phyloP scores from a whole-genome alignment of 2,329 filamentous ascomycete genomes.

The Colletotrichum camelliae region DNA sequence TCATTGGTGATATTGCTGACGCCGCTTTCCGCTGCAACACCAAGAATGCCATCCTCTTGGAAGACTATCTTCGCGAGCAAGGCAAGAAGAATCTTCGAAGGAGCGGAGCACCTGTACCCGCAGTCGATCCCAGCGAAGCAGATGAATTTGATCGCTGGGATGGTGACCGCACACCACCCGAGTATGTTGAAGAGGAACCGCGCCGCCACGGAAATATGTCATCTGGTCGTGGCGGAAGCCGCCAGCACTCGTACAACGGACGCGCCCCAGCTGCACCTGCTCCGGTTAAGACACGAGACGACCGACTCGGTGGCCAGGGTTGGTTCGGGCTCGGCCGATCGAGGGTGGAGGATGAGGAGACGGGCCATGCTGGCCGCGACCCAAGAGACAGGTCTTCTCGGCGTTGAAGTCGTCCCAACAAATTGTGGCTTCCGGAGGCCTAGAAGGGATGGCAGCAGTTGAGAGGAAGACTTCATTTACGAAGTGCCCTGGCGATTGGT shows the following conservation, averaged over 20 bases:
- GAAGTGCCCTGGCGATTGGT: neutral
- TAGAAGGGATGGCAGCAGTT: neutral
- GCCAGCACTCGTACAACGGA: neutral
- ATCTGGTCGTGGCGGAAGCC: neutral
- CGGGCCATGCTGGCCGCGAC: neutral
- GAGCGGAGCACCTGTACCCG: slow-evolving; percentile 51
- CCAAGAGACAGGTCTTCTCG: neutral
- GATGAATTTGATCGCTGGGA: slow-evolving; percentile 51
- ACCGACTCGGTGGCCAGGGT: neutral
- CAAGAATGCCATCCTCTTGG: slow-evolving; percentile 74
- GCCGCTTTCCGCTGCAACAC: slow-evolving; percentile 78
- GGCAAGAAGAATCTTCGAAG: slow-evolving; percentile 62
- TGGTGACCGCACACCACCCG: slow-evolving; percentile 11
- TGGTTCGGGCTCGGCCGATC: slow-evolving; percentile 21
- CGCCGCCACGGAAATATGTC: slow-evolving; percentile 20
- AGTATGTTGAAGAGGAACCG: slow-evolving; percentile 15
- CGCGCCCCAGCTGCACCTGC: slow-evolving; percentile 11
- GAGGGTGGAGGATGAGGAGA: slow-evolving; percentile 15
- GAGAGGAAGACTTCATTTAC: neutral
- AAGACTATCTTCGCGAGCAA: slow-evolving; percentile 71
- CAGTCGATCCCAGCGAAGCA: slow-evolving; percentile 57
- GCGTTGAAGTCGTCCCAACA: neutral
- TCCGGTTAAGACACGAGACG: slow-evolving; percentile 1
- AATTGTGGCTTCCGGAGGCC: neutral
- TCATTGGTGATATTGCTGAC: slow-evolving; percentile 78